Percentiles rank a stretch among this genome's conserved stretches.
These are phyloP conservation scores for Afroboletus lepidellus DNA, from an alignment of 1,284 basidiomycete species.

Conservation along the genomic window DNA sequence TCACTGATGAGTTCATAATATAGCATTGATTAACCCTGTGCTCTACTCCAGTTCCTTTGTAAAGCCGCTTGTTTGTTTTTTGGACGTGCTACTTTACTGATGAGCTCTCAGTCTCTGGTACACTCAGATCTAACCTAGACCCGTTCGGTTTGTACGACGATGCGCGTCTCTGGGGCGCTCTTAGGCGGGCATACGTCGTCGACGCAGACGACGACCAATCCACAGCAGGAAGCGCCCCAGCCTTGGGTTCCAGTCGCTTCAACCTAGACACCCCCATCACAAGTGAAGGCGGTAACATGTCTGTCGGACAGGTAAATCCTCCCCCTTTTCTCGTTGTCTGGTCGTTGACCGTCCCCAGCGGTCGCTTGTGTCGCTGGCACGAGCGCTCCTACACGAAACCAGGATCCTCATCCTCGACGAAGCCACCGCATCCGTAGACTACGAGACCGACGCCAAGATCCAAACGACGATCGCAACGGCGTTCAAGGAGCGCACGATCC, in stretches of 20 bases:
- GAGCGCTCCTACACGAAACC: conserved; percentile 77
- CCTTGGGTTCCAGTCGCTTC: conserved; percentile 56
- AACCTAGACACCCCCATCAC: conserved; percentile 80
- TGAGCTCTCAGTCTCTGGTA: conserved; percentile 62
- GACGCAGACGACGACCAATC: conserved; percentile 39
- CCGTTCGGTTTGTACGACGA: conserved; percentile 78
- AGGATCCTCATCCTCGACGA: conserved; percentile 80
- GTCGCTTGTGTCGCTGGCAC: conserved; percentile 79
- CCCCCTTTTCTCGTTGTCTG: background rate
- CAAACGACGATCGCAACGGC: conserved; percentile 82
- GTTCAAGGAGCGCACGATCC: conserved; percentile 76
- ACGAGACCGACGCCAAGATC: conserved; percentile 81
- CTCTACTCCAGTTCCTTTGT: conserved; percentile 22
- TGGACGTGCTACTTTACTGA: conserved; percentile 3
- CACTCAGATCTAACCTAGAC: conserved; percentile 78
- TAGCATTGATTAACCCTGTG: background rate
- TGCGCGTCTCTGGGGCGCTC: conserved; percentile 77
- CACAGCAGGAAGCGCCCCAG: background rate
- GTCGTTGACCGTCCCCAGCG: conserved; percentile 43
- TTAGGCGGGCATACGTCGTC: conserved; percentile 77
- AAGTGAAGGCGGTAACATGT: conserved; percentile 83
- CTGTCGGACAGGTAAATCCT: conserved; percentile 47
- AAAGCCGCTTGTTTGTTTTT: background rate
- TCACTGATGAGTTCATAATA: background rate
- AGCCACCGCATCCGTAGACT: conserved; percentile 78